Conservation (phyloP, 208 protist genomes). For the Angomonas deanei region DNA sequence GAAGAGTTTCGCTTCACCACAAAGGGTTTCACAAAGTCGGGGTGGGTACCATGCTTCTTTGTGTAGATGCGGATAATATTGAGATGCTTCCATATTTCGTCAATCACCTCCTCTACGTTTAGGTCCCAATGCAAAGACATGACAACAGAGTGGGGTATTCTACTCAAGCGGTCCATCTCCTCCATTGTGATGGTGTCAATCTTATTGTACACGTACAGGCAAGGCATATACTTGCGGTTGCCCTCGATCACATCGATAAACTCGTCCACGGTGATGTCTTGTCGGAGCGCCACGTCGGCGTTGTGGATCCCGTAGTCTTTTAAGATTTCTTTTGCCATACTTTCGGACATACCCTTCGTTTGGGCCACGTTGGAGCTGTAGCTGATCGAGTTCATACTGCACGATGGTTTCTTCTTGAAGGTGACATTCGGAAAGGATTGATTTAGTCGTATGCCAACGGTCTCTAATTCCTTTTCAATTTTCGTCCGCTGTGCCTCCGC, state of each 20-base stretch:
- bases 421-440: conserved; percentile 91
- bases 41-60: conserved; percentile 91
- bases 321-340: conserved; percentile 90
- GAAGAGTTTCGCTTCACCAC: conserved; percentile 85
- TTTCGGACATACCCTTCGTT: conserved; percentile 80
- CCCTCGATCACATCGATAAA: conserved; percentile 98
- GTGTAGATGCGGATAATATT: conserved; percentile 97
- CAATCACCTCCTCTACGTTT: conserved; percentile 92
- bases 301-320: conserved; percentile 96
- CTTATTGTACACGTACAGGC: conserved; percentile 95
- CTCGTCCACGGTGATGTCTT: conserved; percentile 96
- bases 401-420: conserved; percentile 90
- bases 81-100: conserved; percentile 96
- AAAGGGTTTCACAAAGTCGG: conserved; percentile 94
- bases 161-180: conserved; percentile 93
- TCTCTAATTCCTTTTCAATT: conserved; percentile 93
- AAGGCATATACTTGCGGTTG: conserved; percentile 93
- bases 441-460: conserved; percentile 96
- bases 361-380: conserved; percentile 87
- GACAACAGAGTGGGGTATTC: conserved; percentile 86
- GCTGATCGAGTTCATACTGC: conserved; percentile 88
- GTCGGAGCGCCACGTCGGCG: conserved; percentile 93
- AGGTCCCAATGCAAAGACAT: conserved; percentile 89
- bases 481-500: conserved; percentile 88
- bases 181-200: conserved; percentile 97